Conservation (phyloP, 108 stramenopile species). For the Cylindrotheca closterium region DNA sequence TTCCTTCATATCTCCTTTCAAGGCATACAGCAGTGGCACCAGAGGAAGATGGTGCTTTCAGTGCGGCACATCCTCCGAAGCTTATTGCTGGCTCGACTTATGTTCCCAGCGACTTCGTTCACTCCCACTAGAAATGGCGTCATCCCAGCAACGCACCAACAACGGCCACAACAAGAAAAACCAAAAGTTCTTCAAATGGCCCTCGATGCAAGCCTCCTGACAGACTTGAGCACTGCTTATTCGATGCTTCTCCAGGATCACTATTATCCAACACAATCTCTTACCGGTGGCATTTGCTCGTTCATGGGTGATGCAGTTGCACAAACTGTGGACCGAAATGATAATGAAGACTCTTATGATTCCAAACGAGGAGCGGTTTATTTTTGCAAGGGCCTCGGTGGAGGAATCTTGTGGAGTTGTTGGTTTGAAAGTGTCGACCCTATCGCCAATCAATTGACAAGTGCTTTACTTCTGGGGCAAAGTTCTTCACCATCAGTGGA, state of each 20-base stretch:
- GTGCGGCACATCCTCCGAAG: too few relatives aligned
- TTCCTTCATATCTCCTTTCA: too few relatives aligned
- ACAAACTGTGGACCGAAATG: slow-evolving; percentile 15
- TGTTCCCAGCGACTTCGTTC: too few relatives aligned
- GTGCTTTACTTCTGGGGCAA: neutral
- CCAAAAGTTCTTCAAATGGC: too few relatives aligned
- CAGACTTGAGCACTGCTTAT: too few relatives aligned
- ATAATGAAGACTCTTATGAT: slow-evolving; percentile 10
- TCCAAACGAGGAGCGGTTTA: slow-evolving; percentile 16
- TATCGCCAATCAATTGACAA: slow-evolving; percentile 4
- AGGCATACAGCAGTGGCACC: too few relatives aligned
- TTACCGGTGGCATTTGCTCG: slow-evolving; percentile 35
- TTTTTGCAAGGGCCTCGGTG: slow-evolving; percentile 26
- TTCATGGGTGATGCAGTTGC: slow-evolving; percentile 45
- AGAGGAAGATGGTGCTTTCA: too few relatives aligned
- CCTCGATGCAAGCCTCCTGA: too few relatives aligned
- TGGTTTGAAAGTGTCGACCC: slow-evolving; percentile 26
- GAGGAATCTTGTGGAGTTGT: slow-evolving; percentile 28
- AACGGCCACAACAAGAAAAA: too few relatives aligned
- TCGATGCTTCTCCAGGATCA: slow-evolving; percentile 28
- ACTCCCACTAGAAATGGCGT: too few relatives aligned
- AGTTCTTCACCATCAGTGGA: neutral
- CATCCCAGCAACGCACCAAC: too few relatives aligned
- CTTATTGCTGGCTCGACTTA: too few relatives aligned
- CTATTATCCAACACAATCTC: slow-evolving; percentile 37